Evolutionary conservation across 305 asterid species (phyloP).

Genomic region (Rubia peregrina): DNA sequence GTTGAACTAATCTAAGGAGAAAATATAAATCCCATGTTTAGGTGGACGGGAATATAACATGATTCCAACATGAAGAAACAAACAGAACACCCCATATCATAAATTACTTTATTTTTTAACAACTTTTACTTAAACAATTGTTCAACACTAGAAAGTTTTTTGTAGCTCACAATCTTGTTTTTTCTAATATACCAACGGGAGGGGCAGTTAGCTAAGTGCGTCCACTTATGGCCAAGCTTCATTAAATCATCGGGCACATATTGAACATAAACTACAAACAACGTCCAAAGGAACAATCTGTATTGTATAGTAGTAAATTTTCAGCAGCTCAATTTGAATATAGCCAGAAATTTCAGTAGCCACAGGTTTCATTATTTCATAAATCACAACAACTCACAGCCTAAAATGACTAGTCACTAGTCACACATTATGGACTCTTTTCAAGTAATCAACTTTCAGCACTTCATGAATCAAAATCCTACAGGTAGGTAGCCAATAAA

Average conservation of each 20-base stretch:
- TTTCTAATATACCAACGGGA: no score
- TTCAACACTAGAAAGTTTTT: not conserved
- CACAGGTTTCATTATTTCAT: not conserved
- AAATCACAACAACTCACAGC: not conserved
- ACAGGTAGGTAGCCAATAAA: not conserved
- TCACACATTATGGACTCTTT: not conserved
- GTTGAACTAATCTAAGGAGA: not conserved
- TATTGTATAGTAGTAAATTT: not conserved
- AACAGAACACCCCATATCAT: not conserved
- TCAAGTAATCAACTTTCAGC: no score
- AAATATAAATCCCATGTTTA: not conserved
- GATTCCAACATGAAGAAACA: not conserved
- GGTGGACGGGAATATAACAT: not conserved
- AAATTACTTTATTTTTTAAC: not conserved
- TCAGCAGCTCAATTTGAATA: not conserved
- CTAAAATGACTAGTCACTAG: not conserved
- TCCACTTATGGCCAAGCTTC: not conserved
- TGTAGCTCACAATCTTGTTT: not conserved
- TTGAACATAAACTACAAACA: not conserved
- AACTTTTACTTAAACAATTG: not conserved
- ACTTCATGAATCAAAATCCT: not conserved
- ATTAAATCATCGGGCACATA: not conserved
- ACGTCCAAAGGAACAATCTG: not conserved
- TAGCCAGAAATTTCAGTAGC: not conserved
- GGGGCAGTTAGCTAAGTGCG: no score